Base-by-base conservation (phyloP, 129 eudicot species). In the Flaveria bidentis region DNA sequence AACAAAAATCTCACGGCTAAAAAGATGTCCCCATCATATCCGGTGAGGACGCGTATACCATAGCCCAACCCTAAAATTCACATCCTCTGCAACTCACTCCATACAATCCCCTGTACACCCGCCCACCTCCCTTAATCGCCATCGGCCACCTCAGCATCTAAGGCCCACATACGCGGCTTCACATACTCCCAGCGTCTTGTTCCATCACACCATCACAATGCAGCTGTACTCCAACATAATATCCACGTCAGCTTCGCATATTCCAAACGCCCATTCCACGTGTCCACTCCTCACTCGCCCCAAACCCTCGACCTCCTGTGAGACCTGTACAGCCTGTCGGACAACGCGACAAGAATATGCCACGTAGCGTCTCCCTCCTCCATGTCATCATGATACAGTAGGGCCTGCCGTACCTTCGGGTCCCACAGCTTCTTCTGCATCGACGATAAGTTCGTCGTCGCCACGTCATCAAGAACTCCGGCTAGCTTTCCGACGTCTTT, bases 291-390 rank as follows among this genome's bases (percentile, higher is more conserved):
- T 77, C 69, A 88, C 79, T 86, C 71, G 89, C 18, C 18, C 0
- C 25, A 22, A 85, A 78, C 69, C 75, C 87, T 83, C 20, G 76
- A 23, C 79, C 67, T 69, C 39, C 76, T 55, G 5, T 55, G 69
- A 41, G 95, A 85, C 87, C 87, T 80, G 12, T 18, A 36, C 0
- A 82, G 50, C 86, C 75, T 90, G 7, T 18, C 18, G 0, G 86
- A 73, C 15, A 93, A 76, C 26, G 85, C 88, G 14, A 66, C 50
- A 2, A 93, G 71, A 2, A 88, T 76, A 22, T 84, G 90, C 93
- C 93, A 91, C 82, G 91, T 88, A 28, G 97, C 98, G 18, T 93
- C 98, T 0, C 97, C 98, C 16, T 84, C 70, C 49, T 23, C 73
- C 83, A 86, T 60, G 10, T 79, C 83, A 64, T 77, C 84, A 30